phyloP scores from a whole-genome alignment of 225 moss, liverwort and hornwort species.

The Thuidium tamariscinum region DNA sequence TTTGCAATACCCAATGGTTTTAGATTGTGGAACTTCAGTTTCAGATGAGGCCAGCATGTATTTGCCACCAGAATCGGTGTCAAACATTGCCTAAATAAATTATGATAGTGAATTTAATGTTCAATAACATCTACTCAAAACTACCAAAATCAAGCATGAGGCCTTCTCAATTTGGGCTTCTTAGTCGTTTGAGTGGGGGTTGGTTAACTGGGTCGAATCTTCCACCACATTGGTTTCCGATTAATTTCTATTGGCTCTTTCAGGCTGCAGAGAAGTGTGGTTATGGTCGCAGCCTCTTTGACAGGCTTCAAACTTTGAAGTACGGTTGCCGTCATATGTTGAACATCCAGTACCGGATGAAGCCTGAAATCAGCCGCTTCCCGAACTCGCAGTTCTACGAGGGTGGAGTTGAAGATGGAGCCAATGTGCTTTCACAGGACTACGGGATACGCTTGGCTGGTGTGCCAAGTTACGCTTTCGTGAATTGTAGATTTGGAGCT shows the following conservation, averaged over 20 bases:
- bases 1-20: neutral
- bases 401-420: neutral
- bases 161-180: neutral
- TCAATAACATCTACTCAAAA: neutral
- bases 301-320: constrained; percentile 15
- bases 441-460: neutral
- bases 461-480: neutral
- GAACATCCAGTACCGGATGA: constrained; percentile 21
- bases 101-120: neutral
- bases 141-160: neutral
- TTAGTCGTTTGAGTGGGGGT: neutral
- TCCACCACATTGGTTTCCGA: too few species aligned
- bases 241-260: neutral
- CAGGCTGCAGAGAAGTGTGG: constrained; percentile 10
- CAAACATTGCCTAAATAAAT: too few species aligned
- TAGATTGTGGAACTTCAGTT: neutral
- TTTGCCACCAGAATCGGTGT: neutral
- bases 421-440: neutral
- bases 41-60: neutral
- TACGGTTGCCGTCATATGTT: constrained; percentile 9
- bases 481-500: neutral
- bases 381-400: constrained; percentile 8
- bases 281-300: constrained; percentile 19
- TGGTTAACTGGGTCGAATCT: neutral
- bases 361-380: constrained; percentile 2